Conservation (phyloP, 1,284 basidiomycete genomes). For the Thelephora terrestris region DNA sequence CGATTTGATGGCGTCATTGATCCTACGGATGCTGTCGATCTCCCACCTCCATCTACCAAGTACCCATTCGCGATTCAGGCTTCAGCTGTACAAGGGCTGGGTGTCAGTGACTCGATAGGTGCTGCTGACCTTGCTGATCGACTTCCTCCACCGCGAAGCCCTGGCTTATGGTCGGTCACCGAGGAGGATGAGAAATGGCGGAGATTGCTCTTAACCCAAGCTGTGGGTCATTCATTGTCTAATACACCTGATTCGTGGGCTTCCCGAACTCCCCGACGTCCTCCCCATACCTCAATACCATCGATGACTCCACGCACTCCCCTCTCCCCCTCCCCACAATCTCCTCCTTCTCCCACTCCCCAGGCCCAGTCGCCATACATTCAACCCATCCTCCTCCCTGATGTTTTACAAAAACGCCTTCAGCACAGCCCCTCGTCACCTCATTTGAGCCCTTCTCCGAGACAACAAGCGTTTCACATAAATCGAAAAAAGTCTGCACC, state of each 20-base stretch:
- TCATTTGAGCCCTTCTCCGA: constrained; percentile 16
- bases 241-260: constrained; percentile 34
- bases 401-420: constrained; percentile 9
- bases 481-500: constrained; percentile 20
- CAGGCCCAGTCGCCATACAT: constrained; percentile 7
- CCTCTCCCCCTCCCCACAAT: constrained; percentile 10
- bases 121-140: constrained; percentile 63
- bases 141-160: constrained; percentile 52
- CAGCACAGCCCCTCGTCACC: constrained; percentile 10
- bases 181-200: constrained; percentile 56
- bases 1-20: constrained; percentile 52
- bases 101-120: constrained; percentile 59
- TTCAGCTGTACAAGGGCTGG: constrained; percentile 55
- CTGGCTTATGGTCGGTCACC: constrained; percentile 46
- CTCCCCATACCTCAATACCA: constrained; percentile 3
- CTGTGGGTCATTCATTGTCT: constrained; percentile 63
- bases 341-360: constrained; percentile 11
- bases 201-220: constrained; percentile 57
- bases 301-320: constrained; percentile 7
- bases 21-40: constrained; percentile 70
- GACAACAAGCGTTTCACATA: constrained; percentile 8
- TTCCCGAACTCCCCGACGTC: constrained; percentile 11
- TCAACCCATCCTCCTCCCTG: constrained; percentile 9
- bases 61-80: constrained; percentile 69
- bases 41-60: constrained; percentile 50